phyloP scores from a whole-genome alignment of 805 yeast species.

The Komagataella mondaviorum region DNA sequence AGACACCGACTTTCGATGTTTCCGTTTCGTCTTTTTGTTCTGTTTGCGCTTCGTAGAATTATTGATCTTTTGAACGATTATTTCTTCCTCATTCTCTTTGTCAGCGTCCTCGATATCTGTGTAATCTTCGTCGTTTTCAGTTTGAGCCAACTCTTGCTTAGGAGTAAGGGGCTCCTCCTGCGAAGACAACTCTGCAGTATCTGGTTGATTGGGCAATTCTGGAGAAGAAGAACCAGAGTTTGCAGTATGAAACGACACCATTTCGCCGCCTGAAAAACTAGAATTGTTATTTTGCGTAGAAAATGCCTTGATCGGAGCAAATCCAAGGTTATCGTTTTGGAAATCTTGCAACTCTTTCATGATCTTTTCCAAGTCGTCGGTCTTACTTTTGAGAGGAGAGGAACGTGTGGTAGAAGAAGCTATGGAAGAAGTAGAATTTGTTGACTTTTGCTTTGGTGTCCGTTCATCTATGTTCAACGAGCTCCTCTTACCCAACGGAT shows the following conservation, averaged over 20 bases:
- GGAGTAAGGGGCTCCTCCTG: neutral
- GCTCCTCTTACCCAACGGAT: neutral
- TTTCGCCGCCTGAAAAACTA: neutral
- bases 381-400: neutral
- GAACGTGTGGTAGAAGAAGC: neutral
- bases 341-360: neutral
- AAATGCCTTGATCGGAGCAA: neutral
- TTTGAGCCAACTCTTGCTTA: slow-evolving; percentile 1
- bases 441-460: neutral
- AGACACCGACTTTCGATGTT: slow-evolving; percentile 9
- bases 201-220: neutral
- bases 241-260: neutral
- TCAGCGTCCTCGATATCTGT: slow-evolving; percentile 5
- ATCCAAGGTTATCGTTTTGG: neutral
- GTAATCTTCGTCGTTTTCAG: slow-evolving; percentile 5
- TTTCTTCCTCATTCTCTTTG: neutral
- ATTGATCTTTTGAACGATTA: neutral
- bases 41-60: neutral
- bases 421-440: neutral
- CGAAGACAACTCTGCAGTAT: neutral
- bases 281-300: neutral
- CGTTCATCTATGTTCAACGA: neutral
- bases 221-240: neutral
- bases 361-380: neutral
- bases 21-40: slow-evolving; percentile 2